Evolutionary conservation across 768 basidiomycete genomes (phyloP), one percentile per base, ranked within the genome.

Genomic region (Sarcodon sp.): DNA sequence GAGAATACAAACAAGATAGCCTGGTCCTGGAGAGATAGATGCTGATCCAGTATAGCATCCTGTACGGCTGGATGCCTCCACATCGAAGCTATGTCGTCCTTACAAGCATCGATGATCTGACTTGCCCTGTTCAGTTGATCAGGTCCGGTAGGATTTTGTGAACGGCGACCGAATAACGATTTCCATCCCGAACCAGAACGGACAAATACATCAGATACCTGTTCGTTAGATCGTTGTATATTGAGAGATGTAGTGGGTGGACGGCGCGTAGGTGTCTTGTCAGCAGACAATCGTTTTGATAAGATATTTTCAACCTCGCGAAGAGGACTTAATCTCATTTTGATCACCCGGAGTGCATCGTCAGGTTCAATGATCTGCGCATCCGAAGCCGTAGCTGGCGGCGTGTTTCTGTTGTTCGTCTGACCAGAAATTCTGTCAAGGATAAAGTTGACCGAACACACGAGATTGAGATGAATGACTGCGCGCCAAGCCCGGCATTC

Each of bases 391-490:
- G 31, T 12, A 38, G 51, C 18, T 16, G 41, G 18, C 4, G 7
- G 13, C 31, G 38, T 32, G 33, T 33, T 35, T 35, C 48, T 13
- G 32, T 33, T 18, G 16, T 34, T 32, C 13, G 43, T 36, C 33
- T 13, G n/a, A 35, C 35, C 6, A 55, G 68, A 65, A 50, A 77
- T 69, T 47, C 63, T 34, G 44, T 66, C 67, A 33, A 74, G 58
- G 46, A 75, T 60, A 51, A 65, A 66, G 54, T 68, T 69, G 45
- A 74, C 66, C 27, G 69, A 68, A 47, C 77, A 76, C 52, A 81
- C 71, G 53, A 83, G 75, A 59, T 83, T 82, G 56, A 82, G 73
- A 57, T 80, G 73, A 48, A 83, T 78, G 51, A 82, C 73, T 3
- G 79, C 73, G 36, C 77, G 69, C 81, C 81, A 83, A 37, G 73